Evolutionary conservation across 2,329 filamentous ascomycete genomes (phyloP).

Genomic region (Sarocladium kiliense): DNA sequence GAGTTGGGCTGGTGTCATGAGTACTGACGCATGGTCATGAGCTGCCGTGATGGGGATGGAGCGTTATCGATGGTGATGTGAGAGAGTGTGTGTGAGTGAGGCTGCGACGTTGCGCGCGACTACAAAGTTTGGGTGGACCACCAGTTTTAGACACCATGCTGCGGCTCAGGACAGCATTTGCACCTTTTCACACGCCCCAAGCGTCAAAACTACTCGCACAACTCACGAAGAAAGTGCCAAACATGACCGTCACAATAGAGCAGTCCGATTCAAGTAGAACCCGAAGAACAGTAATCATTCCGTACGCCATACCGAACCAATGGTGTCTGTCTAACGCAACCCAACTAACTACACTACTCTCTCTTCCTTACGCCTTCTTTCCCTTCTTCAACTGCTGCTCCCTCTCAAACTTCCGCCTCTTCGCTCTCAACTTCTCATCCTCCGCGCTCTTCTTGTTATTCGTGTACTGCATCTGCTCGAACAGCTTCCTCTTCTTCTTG

Average conservation of each 20-base stretch:
- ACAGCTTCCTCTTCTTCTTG: constrained; percentile 94
- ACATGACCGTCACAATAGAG: too few relatives aligned
- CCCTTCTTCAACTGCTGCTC: constrained; percentile 37
- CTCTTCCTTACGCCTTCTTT: constrained; percentile 20
- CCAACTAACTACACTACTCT: background rate
- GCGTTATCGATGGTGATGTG: background rate
- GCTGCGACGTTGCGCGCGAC: too few relatives aligned
- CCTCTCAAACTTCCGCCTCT: constrained; percentile 87
- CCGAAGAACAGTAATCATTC: background rate
- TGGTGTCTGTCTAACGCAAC: background rate
- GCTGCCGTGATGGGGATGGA: background rate
- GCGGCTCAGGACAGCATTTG: too few relatives aligned
- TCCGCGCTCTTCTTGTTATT: constrained; percentile 92
- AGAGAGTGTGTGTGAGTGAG: too few relatives aligned
- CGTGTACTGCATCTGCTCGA: constrained; percentile 95
- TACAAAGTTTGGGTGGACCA: background rate
- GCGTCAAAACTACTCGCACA: too few relatives aligned
- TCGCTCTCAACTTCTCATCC: constrained; percentile 78
- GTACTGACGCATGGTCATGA: background rate
- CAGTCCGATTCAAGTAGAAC: too few relatives aligned
- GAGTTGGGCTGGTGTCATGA: background rate
- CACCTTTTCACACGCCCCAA: too few relatives aligned
- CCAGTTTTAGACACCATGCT: background rate
- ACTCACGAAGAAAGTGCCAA: too few relatives aligned
- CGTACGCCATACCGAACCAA: constrained; percentile 8